Base-by-base conservation (phyloP, 441 rosid species). In the Pelargonium cotyledonis region DNA sequence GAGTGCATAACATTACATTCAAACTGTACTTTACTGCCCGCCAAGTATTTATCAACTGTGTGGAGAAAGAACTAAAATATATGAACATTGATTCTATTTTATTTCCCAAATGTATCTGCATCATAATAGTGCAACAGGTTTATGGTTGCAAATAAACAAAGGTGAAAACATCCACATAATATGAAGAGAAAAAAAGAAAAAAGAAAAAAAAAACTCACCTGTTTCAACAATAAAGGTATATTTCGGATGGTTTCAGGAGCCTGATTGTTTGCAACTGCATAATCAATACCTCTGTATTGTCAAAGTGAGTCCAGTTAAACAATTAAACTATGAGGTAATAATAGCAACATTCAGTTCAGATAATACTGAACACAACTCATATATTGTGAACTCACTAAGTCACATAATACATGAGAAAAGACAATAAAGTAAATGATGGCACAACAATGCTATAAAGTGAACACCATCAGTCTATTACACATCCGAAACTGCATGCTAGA, bases 261-360 rank as follows among this genome's bases (percentile, higher is more conserved):
- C 65, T 90, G 95, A 72, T 80, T 84, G 81, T 85, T 89, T 0
- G 95, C 92, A 63, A 95, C 82, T 0, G 96, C 91, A 70, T 76
- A 87, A 81, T 95, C 99, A 71, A 95, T 86, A n/a, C 96, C 96
- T 84, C 99, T 95, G 87, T 63, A 84, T 70, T 71, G 66, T 69
- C 68, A 74, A 75, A 72, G 21, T 16, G 26, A 71, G 72, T 40
- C 14, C 15, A 70, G 69, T 77, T 77, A 80, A 67, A 51, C 11
- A 53, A 66, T 53, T 53, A 66, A 21, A 55, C 46, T 23, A 3
- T 12, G 60, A 58, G 31, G 26, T 16, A 16, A 18, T 53, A 53
- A 53, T 4, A 67, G 16, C 14, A 69, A 47, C n/a, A 68, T 23
- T 65, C 63, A 67, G 66, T 31, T 64, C 62, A 29, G 64, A 35